Evolutionary conservation across 805 yeast genomes (phyloP).

Genomic region (Saccharomycopsis sp.): DNA sequence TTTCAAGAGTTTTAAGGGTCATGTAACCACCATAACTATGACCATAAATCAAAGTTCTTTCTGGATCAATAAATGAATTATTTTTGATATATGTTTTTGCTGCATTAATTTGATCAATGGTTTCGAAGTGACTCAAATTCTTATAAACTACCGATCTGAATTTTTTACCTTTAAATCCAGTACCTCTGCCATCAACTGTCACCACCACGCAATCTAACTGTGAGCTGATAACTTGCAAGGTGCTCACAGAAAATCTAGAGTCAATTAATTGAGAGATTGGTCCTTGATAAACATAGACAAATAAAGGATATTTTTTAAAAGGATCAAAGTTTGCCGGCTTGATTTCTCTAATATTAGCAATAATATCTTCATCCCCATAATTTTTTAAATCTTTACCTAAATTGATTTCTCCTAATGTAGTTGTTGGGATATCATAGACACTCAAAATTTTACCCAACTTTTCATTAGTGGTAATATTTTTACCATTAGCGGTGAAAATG

Average conservation of each 20-base stretch:
- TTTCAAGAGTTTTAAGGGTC: constrained; percentile 63
- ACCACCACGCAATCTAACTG: constrained; percentile 77
- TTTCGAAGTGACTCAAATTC: constrained; percentile 71
- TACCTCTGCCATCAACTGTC: constrained; percentile 95
- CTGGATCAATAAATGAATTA: constrained; percentile 36
- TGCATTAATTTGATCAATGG: constrained; percentile 77
- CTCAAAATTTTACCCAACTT: constrained; percentile 29
- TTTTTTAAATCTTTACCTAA: constrained; percentile 37
- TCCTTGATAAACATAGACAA: constrained; percentile 90
- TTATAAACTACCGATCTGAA: constrained; percentile 78
- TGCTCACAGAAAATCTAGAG: constrained; percentile 48
- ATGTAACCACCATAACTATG: constrained; percentile 84
- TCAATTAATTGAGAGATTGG: constrained; percentile 85
- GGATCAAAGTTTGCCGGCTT: constrained; percentile 63
- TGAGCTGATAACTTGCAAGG: constrained; percentile 70
- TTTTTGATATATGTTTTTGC: constrained; percentile 58
- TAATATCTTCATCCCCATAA: constrained; percentile 28
- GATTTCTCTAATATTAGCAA: constrained; percentile 63
- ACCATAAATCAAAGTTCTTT: constrained; percentile 68
- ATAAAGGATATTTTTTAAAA: constrained; percentile 49
- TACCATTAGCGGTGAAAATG: constrained; percentile 25
- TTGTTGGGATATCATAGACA: constrained; percentile 47
- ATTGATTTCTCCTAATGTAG: constrained; percentile 40
- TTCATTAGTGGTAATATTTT: constrained; percentile 37
- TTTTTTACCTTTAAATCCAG: constrained; percentile 75